Evolutionary conservation across 1,284 basidiomycete species (phyloP).

Genomic region (Cutaneotrichosporon sp.): DNA sequence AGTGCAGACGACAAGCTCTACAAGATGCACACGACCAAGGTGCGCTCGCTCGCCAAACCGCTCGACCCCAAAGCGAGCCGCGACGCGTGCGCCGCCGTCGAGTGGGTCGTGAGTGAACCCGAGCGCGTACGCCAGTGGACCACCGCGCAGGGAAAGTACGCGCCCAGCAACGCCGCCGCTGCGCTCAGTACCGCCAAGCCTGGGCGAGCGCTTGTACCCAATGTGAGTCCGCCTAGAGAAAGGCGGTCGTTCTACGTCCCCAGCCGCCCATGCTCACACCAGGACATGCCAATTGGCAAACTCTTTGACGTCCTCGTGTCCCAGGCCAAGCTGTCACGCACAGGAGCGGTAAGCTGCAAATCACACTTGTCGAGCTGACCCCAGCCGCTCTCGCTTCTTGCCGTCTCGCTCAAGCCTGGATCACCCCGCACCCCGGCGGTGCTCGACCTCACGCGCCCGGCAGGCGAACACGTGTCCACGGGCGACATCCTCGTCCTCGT

Average conservation of each 20-base stretch:
- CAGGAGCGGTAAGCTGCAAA: neutral
- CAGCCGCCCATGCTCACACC: neutral
- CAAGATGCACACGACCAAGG: slow-evolving; percentile 36
- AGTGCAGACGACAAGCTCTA: slow-evolving; percentile 28
- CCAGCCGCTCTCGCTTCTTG: slow-evolving; percentile 19
- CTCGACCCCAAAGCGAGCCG: slow-evolving; percentile 15
- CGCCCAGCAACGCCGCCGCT: slow-evolving; percentile 10
- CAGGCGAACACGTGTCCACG: slow-evolving; percentile 14
- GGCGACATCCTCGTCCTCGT: slow-evolving; percentile 26
- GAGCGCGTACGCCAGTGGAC: slow-evolving; percentile 16
- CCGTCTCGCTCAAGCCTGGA: slow-evolving; percentile 13
- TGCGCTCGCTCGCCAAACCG: slow-evolving; percentile 27
- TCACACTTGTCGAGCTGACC: neutral
- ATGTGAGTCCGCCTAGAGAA: slow-evolving; percentile 16
- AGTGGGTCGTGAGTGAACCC: slow-evolving; percentile 24
- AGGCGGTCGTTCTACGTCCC: too few relatives aligned
- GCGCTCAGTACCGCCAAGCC: slow-evolving; percentile 8
- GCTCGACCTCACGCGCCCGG: slow-evolving; percentile 20
- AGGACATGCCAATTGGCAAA: slow-evolving; percentile 30
- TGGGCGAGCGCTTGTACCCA: slow-evolving; percentile 23
- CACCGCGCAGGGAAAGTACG: slow-evolving; percentile 12
- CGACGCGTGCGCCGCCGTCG: slow-evolving; percentile 28
- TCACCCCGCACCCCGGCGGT: neutral
- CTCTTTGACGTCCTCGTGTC: slow-evolving; percentile 24
- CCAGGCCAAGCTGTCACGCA: slow-evolving; percentile 12